Conservation (phyloP, 345 rosid species). For the Erysimum cheiranthoides region DNA sequence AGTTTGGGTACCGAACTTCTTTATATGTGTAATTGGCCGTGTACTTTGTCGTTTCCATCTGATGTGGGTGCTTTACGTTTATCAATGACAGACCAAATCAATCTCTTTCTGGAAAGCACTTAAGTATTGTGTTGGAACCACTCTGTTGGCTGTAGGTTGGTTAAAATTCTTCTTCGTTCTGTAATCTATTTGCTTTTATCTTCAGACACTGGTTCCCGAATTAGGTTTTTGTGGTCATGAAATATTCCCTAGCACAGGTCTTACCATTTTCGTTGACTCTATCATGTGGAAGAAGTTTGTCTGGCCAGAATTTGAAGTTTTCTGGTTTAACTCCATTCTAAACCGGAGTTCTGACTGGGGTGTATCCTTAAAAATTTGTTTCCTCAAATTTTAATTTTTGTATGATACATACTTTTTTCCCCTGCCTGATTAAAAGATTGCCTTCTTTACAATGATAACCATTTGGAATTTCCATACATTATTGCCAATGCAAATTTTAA, state of each 20-base stretch:
- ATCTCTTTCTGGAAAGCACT: slow-evolving; percentile 71
- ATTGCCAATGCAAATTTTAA: slow-evolving; percentile 21
- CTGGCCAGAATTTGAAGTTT: slow-evolving; percentile 98
- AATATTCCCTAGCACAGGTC: slow-evolving; percentile 62
- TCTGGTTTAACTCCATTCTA: slow-evolving; percentile 95
- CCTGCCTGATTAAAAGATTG: slow-evolving; percentile 7
- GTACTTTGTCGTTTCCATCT: slow-evolving; percentile 41
- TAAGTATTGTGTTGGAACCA: slow-evolving; percentile 61
- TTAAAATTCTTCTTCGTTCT: slow-evolving; percentile 23
- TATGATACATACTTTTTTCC: slow-evolving; percentile 9
- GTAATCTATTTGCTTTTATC: slow-evolving; percentile 22
- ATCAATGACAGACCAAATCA: slow-evolving; percentile 68
- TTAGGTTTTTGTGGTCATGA: slow-evolving; percentile 38
- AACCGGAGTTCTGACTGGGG: slow-evolving; percentile 99
- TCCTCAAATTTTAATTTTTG: slow-evolving; percentile 10
- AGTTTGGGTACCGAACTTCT: slow-evolving; percentile 20
- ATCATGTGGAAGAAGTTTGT: slow-evolving; percentile 82
- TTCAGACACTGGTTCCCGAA: slow-evolving; percentile 26
- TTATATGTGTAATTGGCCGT: slow-evolving; percentile 8
- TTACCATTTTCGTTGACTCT: slow-evolving; percentile 79
- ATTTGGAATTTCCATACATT: slow-evolving; percentile 29
- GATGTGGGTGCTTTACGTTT: slow-evolving; percentile 40
- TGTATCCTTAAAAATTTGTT: slow-evolving; percentile 67
- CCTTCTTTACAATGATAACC: background rate
- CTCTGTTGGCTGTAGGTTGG: slow-evolving; percentile 72